These are phyloP conservation scores for Oryza glumipatula DNA, from an alignment of 176 grass and related monocot species.

Conservation along the genomic window DNA sequence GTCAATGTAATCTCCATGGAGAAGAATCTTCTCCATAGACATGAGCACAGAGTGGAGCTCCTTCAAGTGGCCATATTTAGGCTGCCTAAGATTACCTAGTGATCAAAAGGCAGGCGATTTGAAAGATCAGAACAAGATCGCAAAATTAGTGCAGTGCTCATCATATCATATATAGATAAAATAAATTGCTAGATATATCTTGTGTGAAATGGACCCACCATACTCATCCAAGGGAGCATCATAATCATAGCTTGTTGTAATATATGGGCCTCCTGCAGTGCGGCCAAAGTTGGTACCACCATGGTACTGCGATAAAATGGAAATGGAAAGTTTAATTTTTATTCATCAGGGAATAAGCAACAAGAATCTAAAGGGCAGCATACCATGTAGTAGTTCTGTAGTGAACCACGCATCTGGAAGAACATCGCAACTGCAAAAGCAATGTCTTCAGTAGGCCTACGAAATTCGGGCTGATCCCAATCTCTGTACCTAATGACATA, in stretches of 20 bases:
- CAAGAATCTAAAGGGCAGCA: neutral
- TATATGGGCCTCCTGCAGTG: conserved; percentile 80
- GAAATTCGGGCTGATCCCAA: conserved; percentile 75
- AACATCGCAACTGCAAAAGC: conserved; percentile 79
- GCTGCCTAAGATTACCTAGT: conserved; percentile 69
- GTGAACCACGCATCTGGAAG: conserved; percentile 69
- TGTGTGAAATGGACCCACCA: conserved; percentile 38
- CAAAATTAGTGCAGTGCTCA: neutral
- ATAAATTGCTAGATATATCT: neutral
- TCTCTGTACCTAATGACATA: conserved; percentile 62
- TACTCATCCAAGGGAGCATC: conserved; percentile 93
- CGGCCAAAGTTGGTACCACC: conserved; percentile 90
- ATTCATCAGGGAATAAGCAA: neutral
- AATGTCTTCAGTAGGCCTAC: conserved; percentile 62
- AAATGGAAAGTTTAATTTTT: neutral
- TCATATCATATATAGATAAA: no score
- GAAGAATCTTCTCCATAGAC: conserved; percentile 62
- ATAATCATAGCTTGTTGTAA: conserved; percentile 83
- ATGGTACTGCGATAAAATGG: conserved; percentile 47
- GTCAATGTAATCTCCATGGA: conserved; percentile 53
- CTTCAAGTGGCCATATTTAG: conserved; percentile 87
- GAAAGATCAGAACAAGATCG: neutral
- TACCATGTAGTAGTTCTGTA: conserved; percentile 93
- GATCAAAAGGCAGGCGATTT: neutral
- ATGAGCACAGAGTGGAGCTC: conserved; percentile 64